Evolutionary conservation across 495 filamentous ascomycete species (phyloP), one percentile per base, ranked within the genome.

Genomic region (Xylaria venustula): DNA sequence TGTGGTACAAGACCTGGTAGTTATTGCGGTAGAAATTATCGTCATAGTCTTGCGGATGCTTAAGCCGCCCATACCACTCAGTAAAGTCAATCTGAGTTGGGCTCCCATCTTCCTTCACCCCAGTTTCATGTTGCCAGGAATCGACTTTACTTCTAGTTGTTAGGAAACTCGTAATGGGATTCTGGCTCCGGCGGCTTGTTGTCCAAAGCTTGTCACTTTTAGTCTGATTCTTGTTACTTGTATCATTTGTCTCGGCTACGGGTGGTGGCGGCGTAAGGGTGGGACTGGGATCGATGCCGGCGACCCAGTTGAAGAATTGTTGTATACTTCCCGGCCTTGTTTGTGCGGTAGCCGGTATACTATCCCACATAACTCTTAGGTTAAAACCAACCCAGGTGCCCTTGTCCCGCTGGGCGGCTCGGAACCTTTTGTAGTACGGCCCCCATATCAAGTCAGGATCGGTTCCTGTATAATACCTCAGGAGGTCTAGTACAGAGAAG

Each of bases 41-140:
- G 30, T 65, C 51, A 46, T 67, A 67, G 46, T 71, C 69, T 3
- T 19, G 42, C n/a, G 67, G 58, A 15, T 69, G 66, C 34, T 23
- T 53, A 2, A 20, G 7, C 7, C 34, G 28, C 2, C 52, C 52
- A 8, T 67, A 50, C 19, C 65, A 57, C 3, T 26, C 25, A n/a
- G 34, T 40, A 40, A 71, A 59, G 36, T 71, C 62, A 34, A 69
- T 59, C 2, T 57, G 68, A 8, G 68, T 48, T 7, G 68, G 68
- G 60, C 66, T 52, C 64, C 61, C 53, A 51, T 46, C 58, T 2
- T 54, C 32, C 7, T 14, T 45, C 9, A 32, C 12, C 11, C 8
- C 2, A 9, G 44, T 37, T 17, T 5, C 42, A 3, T 32, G 20
- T 28, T 47, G 17, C 58, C 58, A 61, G n/a, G 41, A 28, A 2